Conservation (phyloP, 176 grass and related monocot species). For the Musa acuminata region DNA sequence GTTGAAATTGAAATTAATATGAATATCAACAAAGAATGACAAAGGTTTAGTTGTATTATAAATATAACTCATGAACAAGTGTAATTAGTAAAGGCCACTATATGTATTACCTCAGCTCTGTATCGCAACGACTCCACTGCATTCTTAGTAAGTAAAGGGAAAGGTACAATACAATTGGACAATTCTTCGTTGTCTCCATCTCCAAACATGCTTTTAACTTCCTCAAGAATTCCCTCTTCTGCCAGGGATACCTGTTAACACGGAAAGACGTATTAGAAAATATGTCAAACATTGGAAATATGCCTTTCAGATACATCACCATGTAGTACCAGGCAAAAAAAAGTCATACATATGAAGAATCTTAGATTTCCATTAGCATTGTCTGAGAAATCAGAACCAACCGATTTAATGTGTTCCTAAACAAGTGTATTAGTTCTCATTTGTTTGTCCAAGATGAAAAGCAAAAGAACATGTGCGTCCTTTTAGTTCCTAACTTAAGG, state of each 20-base stretch:
- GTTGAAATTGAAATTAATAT: too few relatives aligned
- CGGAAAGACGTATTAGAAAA: not conserved
- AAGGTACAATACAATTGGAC: conserved; percentile 45
- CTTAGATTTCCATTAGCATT: not conserved
- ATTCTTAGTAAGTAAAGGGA: conserved; percentile 67
- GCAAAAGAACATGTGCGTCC: not conserved
- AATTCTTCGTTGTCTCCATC: conserved; percentile 42
- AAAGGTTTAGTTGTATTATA: too few relatives aligned
- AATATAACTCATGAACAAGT: too few relatives aligned
- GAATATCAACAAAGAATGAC: too few relatives aligned
- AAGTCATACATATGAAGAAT: not conserved
- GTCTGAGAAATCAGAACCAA: not conserved
- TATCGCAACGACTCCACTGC: conserved; percentile 82
- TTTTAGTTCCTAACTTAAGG: not conserved
- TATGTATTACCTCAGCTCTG: conserved; percentile 58
- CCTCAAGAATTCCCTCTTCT: conserved; percentile 41
- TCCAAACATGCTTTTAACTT: conserved; percentile 53
- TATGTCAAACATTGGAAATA: not conserved
- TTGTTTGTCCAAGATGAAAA: not conserved
- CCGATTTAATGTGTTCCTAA: not conserved
- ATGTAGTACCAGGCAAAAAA: not conserved
- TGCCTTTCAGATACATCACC: not conserved
- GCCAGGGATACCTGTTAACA: conserved; percentile 53
- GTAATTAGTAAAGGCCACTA: not conserved
- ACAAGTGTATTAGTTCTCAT: not conserved